Evolutionary conservation across 108 stramenopile species (phyloP).

Genomic region (Cyclotella distinguenda): DNA sequence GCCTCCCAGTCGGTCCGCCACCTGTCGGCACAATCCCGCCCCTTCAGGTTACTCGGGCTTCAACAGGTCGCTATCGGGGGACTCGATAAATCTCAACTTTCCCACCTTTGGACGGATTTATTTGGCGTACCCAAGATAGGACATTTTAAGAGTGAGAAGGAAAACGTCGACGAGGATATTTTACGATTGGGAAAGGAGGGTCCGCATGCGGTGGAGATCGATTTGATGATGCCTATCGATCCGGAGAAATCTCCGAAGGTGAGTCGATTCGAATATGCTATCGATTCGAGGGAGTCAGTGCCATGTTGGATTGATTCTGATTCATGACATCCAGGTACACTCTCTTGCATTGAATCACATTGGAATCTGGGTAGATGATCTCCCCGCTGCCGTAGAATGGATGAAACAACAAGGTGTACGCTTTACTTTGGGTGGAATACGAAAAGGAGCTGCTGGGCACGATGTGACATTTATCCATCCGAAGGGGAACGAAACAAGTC

Average conservation of each 20-base stretch:
- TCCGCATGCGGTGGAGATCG: slow-evolving; percentile 88
- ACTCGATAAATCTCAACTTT: slow-evolving; percentile 60
- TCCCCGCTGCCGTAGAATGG: slow-evolving; percentile 82
- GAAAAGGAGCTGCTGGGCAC: slow-evolving; percentile 93
- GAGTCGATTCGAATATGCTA: slow-evolving; percentile 7
- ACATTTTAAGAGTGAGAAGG: slow-evolving; percentile 69
- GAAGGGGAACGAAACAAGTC: slow-evolving; percentile 86
- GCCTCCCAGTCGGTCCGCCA: background rate
- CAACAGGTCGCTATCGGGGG: slow-evolving; percentile 97
- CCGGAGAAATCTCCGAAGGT: slow-evolving; percentile 71
- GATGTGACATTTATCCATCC: slow-evolving; percentile 98
- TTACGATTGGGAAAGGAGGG: slow-evolving; percentile 67
- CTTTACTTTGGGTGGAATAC: slow-evolving; percentile 62
- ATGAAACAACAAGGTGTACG: slow-evolving; percentile 72
- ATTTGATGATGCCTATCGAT: slow-evolving; percentile 97
- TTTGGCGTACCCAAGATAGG: slow-evolving; percentile 80
- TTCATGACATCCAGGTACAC: slow-evolving; percentile 82
- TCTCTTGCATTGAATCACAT: slow-evolving; percentile 94
- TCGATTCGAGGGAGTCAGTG: no score
- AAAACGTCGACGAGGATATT: slow-evolving; percentile 99
- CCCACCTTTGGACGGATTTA: slow-evolving; percentile 79
- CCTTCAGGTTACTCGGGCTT: slow-evolving; percentile 89
- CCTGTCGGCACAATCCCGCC: slow-evolving; percentile 25
- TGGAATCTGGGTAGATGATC: slow-evolving; percentile 97
- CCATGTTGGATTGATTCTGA: no score